These are phyloP conservation scores for Fusarium neocosmosporiellum DNA, from an alignment of 2,329 filamentous ascomycete genomes.

Conservation along the genomic window DNA sequence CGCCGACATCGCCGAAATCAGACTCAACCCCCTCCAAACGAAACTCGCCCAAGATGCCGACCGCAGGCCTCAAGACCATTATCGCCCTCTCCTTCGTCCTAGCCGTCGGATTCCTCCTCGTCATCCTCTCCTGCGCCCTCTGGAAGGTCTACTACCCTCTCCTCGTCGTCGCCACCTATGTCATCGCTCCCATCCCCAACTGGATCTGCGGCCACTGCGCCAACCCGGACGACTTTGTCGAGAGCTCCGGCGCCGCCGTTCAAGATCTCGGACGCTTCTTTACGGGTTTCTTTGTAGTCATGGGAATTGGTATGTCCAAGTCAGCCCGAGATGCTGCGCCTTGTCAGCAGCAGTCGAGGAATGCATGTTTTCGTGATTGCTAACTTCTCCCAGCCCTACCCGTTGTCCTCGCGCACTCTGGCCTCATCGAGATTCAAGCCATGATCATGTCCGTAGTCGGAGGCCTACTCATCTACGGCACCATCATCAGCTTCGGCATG, in stretches of 20 bases:
- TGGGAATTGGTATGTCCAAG: conserved; percentile 86
- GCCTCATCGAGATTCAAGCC: conserved; percentile 82
- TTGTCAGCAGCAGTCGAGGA: background rate
- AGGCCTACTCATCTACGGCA: conserved; percentile 94
- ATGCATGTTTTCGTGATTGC: conserved; percentile 6
- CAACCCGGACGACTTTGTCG: conserved; percentile 95
- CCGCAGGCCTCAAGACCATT: conserved; percentile 97
- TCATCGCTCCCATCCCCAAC: conserved; percentile 93
- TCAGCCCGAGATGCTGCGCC: background rate
- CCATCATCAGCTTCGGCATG: conserved; percentile 97
- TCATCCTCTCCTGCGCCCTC: conserved; percentile 96
- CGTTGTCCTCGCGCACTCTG: conserved; percentile 86
- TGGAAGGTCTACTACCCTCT: conserved; percentile 96
- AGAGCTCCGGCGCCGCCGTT: conserved; percentile 84
- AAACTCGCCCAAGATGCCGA: conserved; percentile 66
- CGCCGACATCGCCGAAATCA: conserved; percentile 16
- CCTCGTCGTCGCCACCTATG: conserved; percentile 94
- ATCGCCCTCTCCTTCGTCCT: conserved; percentile 99
- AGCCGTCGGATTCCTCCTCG: conserved; percentile 97
- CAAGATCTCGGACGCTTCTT: conserved; percentile 93
- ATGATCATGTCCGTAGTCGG: conserved; percentile 97
- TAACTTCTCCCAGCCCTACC: conserved; percentile 75
- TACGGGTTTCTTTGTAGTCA: conserved; percentile 95
- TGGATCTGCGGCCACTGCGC: conserved; percentile 92
- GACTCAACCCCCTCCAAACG: background rate